Evolutionary conservation across 192 early-diverging fungal species (phyloP).

Genomic region (Umbelopsis sp.): DNA sequence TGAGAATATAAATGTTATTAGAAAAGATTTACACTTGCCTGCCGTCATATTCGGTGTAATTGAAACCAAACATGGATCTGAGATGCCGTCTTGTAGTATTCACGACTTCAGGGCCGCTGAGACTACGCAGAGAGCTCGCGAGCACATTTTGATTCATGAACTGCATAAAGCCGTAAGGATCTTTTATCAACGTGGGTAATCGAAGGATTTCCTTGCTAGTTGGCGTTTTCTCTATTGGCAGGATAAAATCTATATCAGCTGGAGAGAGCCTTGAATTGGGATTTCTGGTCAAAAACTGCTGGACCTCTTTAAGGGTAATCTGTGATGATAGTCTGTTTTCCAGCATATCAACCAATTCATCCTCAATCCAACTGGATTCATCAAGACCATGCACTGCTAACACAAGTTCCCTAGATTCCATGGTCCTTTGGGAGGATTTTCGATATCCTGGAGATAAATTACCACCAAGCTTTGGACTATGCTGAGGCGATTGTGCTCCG

Average conservation of each 20-base stretch:
- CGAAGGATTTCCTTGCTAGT: conserved; percentile 39
- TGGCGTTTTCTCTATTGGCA: conserved; percentile 59
- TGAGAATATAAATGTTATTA: conserved; percentile 1
- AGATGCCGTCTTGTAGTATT: conserved; percentile 42
- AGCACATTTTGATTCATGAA: conserved; percentile 66
- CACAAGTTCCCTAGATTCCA: conserved; percentile 54
- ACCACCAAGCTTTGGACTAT: conserved; percentile 30
- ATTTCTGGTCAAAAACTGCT: conserved; percentile 70
- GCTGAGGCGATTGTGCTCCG: background rate
- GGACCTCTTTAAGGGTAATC: conserved; percentile 63
- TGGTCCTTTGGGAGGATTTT: conserved; percentile 19
- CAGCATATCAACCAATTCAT: conserved; percentile 63
- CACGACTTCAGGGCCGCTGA: conserved; percentile 46
- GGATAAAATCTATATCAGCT: conserved; percentile 79
- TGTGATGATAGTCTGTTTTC: conserved; percentile 63
- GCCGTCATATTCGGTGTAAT: background rate
- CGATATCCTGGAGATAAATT: conserved; percentile 43
- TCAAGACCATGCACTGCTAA: conserved; percentile 80
- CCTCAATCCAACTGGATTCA: conserved; percentile 51
- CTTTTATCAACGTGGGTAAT: conserved; percentile 56
- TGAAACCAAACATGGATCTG: conserved; percentile 14
- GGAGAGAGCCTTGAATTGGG: conserved; percentile 61
- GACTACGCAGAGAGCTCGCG: conserved; percentile 37
- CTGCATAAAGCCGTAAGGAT: conserved; percentile 63
- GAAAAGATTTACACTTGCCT: background rate